Base-by-base conservation (phyloP, 1,284 basidiomycete genomes). In the Coniferiporia weirii region DNA sequence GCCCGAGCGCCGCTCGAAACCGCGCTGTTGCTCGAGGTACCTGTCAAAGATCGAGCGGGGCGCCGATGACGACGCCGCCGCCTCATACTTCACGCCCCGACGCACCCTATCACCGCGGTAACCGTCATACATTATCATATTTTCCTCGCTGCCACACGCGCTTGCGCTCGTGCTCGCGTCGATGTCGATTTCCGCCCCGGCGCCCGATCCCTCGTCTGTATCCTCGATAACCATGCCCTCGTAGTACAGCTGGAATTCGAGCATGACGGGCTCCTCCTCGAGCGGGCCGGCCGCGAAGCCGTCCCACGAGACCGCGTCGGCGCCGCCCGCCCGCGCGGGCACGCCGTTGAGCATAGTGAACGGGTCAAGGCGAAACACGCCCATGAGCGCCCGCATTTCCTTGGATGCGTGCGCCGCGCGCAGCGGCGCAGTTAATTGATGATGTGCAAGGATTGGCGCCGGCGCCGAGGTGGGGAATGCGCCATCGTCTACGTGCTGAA, bases 311-410 rank as follows among this genome's bases (percentile, higher is more conserved):
- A 36, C 36, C 34, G n/a, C 20, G 63, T 68, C 63, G 49, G 66
- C 53, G 54, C 73, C 68, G 35, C 71, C 73, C 40, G 72, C 70
- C 15, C 32, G 43, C 36, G 47, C 46, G 13, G 49, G 50, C 22
- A 73, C 73, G 60, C 76, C 78, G 59, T 78, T 81, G 64, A 88
- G 84, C 68, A 86, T 81, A 8, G 85, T 79, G 65, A 90, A 90
- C 0, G 86, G 87, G 67, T 90, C 84, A 64, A 90, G 77, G 9
- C 88, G 79, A 69, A 90, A 88, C 12, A 84, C 81, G 57, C 79
- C 79, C 87, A 90, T 90, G 81, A 89, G 82, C 54, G 75, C 73
- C 54, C 82, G 79, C 87, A 88, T 88, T 46, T 78, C 77, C 50
- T 78, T 75, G 61, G 78, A 77, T 1, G 86, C 87, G 64, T 87